Base-by-base conservation (phyloP, 1,284 basidiomycete genomes). In the Fomitopsis palustris region DNA sequence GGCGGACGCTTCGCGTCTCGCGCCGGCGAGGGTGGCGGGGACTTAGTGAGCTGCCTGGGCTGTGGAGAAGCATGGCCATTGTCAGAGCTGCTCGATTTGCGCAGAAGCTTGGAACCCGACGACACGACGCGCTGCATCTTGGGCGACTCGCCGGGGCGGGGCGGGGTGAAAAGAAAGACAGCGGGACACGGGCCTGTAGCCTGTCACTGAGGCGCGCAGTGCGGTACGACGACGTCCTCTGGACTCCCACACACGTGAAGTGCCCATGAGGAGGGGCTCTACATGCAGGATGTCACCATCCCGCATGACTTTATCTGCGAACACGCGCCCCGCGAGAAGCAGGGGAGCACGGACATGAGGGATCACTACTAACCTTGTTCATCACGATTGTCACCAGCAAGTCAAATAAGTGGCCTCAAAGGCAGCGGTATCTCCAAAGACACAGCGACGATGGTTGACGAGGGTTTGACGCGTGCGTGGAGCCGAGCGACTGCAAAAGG, bases 1-100 rank as follows among this genome's bases (percentile, higher is more conserved):
- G 78, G 74, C n/a, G 73, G 73, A 45, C 70, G 61, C 61, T 74
- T 77, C 33, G 68, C 72, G 57, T 82, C 71, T 60, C 74, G 55
- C 25, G 45, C 72, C 31, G 82, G 81, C 12, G 84, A 83, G 37
- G 79, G 70, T 47, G 81, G 80, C 39, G 80, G 75, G 35, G 81
- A 81, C 58, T 77, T 80, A 61, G 78, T 71, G 55, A 76, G 67
- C 41, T 72, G 71, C 65, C 76, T 80, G 60, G 74, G 72, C 78
- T 83, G 80, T 54, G 62, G 62, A 33, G 27, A 33, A 64, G 56
- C 65, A 61, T 60, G 61, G 53, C 64, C 61, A 53, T 56, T n/a
- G 64, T 69, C 69, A 70, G 70, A 66, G 54, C 61, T 57, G 54
- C 65, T 70, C 33, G 65, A 52, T 60, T 67, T 70, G 55, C 69